These are phyloP conservation scores for Cylindrotheca closterium DNA, from an alignment of 108 stramenopile species.

Conservation along the genomic window DNA sequence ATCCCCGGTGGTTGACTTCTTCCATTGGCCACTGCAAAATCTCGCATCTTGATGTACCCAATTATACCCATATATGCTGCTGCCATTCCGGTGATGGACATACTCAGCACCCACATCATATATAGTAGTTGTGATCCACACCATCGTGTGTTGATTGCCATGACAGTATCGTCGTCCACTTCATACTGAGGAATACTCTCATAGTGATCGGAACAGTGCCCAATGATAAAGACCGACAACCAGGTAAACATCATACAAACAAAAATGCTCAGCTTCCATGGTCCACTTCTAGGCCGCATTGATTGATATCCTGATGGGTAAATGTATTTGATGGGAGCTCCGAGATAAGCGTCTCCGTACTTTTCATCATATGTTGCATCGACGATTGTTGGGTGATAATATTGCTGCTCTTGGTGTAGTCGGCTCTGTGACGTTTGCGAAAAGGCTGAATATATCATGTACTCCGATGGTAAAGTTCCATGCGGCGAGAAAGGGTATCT, in stretches of 20 bases:
- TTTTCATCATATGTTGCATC: conserved; percentile 79
- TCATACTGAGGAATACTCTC: conserved; percentile 9
- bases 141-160: conserved; percentile 76
- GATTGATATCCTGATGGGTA: conserved; percentile 86
- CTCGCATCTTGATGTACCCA: conserved; percentile 85
- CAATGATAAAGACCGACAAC: conserved; percentile 79
- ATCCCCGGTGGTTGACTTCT: conserved; percentile 67
- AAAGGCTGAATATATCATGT: not conserved
- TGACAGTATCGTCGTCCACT: conserved; percentile 48
- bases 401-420: conserved; percentile 1
- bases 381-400: conserved; percentile 10
- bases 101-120: conserved; percentile 73
- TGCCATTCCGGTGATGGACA: conserved; percentile 73
- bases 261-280: conserved; percentile 78
- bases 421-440: not conserved
- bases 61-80: conserved; percentile 81
- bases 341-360: conserved; percentile 85
- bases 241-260: conserved; percentile 71
- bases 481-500: not conserved
- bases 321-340: conserved; percentile 66
- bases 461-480: not conserved
- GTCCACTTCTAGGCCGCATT: conserved; percentile 81
- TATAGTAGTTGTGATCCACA: conserved; percentile 71
- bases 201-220: conserved; percentile 69
- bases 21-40: conserved; percentile 79